Conservation (phyloP, 108 stramenopile species). For the Ochromonas danica region DNA sequence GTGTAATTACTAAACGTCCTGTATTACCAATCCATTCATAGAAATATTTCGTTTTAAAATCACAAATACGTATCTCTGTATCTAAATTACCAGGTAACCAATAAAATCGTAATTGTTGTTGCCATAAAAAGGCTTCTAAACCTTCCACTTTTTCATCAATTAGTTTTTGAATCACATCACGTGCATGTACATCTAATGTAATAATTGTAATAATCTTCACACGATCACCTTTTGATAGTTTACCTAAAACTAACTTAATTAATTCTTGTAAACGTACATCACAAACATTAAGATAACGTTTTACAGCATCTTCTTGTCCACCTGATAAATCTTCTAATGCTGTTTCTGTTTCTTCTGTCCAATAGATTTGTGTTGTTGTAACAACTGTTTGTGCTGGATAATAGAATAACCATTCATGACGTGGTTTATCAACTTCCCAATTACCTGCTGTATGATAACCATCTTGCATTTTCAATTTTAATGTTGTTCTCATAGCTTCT, state of each 20-base stretch:
- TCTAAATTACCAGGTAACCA: slow-evolving; percentile 66
- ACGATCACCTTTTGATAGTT: slow-evolving; percentile 67
- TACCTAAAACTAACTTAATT: slow-evolving; percentile 75
- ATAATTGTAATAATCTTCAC: slow-evolving; percentile 84
- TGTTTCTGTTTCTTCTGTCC: slow-evolving; percentile 83
- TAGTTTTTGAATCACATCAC: slow-evolving; percentile 79
- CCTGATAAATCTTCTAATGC: slow-evolving; percentile 80
- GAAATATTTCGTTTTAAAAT: slow-evolving; percentile 82
- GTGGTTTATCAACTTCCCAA: slow-evolving; percentile 80
- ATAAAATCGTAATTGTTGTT: slow-evolving; percentile 82
- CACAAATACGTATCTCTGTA: slow-evolving; percentile 78
- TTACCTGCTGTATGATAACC: slow-evolving; percentile 77
- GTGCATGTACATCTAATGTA: slow-evolving; percentile 84
- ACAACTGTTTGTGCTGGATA: slow-evolving; percentile 84
- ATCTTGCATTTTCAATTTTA: slow-evolving; percentile 68
- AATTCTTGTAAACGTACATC: slow-evolving; percentile 66
- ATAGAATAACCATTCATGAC: slow-evolving; percentile 80
- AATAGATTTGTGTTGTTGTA: slow-evolving; percentile 81
- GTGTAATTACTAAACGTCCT: slow-evolving; percentile 81
- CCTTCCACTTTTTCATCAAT: slow-evolving; percentile 77
- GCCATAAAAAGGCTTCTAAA: slow-evolving; percentile 76
- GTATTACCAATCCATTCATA: slow-evolving; percentile 89
- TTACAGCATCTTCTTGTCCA: slow-evolving; percentile 82
- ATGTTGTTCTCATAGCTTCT: slow-evolving; percentile 71
- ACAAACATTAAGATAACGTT: slow-evolving; percentile 71